Percentiles rank a stretch among this genome's conserved stretches.
Evolutionary conservation across 2,329 filamentous ascomycete genomes (phyloP).

Genomic region (Fusarium xylarioides): DNA sequence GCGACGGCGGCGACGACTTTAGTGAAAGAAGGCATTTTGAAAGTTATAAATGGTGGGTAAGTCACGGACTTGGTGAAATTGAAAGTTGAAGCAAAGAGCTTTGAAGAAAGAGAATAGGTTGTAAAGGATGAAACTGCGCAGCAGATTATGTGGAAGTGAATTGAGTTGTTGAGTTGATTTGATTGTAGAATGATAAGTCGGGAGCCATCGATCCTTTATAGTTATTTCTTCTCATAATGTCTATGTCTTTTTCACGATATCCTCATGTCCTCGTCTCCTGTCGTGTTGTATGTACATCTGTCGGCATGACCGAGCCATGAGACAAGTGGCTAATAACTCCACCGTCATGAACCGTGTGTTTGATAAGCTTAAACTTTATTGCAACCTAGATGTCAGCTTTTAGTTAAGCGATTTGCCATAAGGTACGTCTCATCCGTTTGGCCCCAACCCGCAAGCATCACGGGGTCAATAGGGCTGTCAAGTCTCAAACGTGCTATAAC

Average conservation of each 20-base stretch:
- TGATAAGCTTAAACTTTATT: constrained; percentile 7
- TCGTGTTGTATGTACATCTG: too few species aligned
- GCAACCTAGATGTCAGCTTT: background rate
- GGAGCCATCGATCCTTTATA: background rate
- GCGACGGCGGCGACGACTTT: background rate
- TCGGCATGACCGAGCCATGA: background rate
- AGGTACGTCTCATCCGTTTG: background rate
- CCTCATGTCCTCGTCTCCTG: background rate
- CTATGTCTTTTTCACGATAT: fast-evolving
- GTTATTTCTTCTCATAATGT: fast-evolving
- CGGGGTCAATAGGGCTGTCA: background rate
- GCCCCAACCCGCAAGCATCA: background rate
- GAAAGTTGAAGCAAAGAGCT: background rate
- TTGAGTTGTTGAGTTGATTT: constrained; percentile 4
- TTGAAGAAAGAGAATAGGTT: background rate
- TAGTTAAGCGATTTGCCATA: background rate
- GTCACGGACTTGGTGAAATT: background rate
- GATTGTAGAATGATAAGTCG: fast-evolving
- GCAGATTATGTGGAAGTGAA: background rate
- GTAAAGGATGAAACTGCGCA: background rate
- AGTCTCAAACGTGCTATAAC: background rate
- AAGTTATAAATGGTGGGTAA: background rate
- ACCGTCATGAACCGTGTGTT: background rate
- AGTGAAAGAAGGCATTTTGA: constrained; percentile 1
- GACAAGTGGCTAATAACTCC: background rate